Conservation (phyloP, 2,329 filamentous ascomycete genomes). For the Hymenoscyphus albidus region DNA sequence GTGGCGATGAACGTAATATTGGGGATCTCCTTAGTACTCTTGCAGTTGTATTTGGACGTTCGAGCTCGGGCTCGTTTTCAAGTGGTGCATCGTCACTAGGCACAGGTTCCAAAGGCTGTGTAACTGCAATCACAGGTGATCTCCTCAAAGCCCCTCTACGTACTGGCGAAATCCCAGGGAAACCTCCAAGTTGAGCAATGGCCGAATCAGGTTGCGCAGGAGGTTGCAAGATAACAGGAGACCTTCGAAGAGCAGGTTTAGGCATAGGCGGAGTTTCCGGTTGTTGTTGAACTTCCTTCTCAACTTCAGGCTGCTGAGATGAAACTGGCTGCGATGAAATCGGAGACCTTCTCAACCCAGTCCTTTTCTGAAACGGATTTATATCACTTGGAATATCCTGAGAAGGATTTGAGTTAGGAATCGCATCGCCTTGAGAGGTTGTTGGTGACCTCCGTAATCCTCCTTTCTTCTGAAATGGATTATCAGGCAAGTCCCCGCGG, state of each 20-base stretch:
- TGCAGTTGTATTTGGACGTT: neutral
- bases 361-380: conserved; percentile 15
- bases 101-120: neutral
- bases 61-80: neutral
- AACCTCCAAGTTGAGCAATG: conserved; percentile 3
- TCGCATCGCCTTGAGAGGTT: conserved; percentile 4
- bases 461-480: conserved; percentile 30
- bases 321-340: conserved; percentile 6
- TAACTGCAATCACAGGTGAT: conserved; percentile 7
- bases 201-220: neutral
- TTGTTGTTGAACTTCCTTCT: neutral
- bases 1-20: neutral
- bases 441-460: conserved; percentile 30
- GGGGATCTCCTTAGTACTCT: neutral
- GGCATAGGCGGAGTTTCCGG: neutral
- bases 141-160: conserved; percentile 15
- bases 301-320: neutral
- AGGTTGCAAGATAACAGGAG: neutral
- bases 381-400: conserved; percentile 3
- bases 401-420: conserved; percentile 13
- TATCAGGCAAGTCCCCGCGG: conserved; percentile 9
- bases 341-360: conserved; percentile 16
- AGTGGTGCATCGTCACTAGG: neutral
- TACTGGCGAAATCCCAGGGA: neutral
- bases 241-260: neutral